Evolutionary conservation across 345 rosid genomes (phyloP), one percentile per base, ranked within the genome.

Genomic region (Lumnitzera racemosa): DNA sequence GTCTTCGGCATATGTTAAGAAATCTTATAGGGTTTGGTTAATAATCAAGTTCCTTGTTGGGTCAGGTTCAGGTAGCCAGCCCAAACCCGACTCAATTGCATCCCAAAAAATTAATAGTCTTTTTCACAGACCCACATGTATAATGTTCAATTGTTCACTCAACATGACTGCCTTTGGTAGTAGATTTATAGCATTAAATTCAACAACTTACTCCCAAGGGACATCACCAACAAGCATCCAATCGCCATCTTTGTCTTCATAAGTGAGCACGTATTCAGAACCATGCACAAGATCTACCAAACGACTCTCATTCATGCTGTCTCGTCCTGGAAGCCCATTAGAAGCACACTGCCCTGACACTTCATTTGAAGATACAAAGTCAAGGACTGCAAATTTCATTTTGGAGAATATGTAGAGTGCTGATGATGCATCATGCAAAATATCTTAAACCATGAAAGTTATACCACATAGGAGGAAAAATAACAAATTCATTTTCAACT

Each of bases 151-250:
- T 36, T 36, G 11, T 36, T 36, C 9, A 36, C 1, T 36, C 43
- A 36, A 36, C 43, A 36, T 36, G 1, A 36, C 43, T 4, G 9
- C 43, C 43, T 36, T 36, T 6, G n/a, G 27, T 6, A 46, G 47
- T 49, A 17, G 17, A 24, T 12, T 43, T 16, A 2, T 13, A 61
- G 6, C 13, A 27, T 43, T 49, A 55, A 36, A 51, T 27, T 53
- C 49, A 48, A 62, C 64, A 27, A 76, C 77, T 55, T 75, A 82
- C 87, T 67, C 76, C 84, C 87, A 82, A 48, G 87, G 87, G 58
- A 81, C 83, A 61, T 81, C 83, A 15, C 86, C 86, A 29, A 79
- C 86, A 16, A 81, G 86, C 86, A 82, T 82, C 87, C 87, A 82
- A 54, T 82, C 87, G 2, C 70, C 78, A 12, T 82, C 87, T 62